Percentiles rank a stretch among this genome's conserved stretches.
Conservation (phyloP, 1,284 basidiomycete species). For the Amylostereum areolatum region DNA sequence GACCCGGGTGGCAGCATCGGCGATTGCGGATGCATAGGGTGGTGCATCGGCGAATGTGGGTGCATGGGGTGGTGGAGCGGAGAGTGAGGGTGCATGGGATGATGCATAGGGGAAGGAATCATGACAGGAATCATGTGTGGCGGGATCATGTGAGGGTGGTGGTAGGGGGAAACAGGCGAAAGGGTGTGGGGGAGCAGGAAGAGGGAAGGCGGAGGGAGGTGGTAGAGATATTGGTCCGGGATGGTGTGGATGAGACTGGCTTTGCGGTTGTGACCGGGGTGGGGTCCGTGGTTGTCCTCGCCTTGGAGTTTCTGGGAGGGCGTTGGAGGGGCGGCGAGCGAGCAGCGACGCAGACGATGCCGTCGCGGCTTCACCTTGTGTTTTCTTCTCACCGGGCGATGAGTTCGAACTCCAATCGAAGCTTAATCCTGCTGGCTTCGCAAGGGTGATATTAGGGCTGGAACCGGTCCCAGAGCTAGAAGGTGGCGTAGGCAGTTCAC, state of each 20-base stretch:
- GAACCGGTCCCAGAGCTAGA: conserved; percentile 2
- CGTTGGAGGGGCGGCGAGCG: conserved; percentile 3
- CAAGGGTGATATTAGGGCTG: background rate
- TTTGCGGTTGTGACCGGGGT: conserved; percentile 18
- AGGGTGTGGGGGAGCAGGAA: conserved; percentile 27
- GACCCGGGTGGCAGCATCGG: conserved; percentile 18
- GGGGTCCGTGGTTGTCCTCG: conserved; percentile 14
- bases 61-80: background rate
- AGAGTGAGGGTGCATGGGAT: conserved; percentile 1
- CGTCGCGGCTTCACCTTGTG: background rate
- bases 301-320: conserved; percentile 9
- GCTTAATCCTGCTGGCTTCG: too few species aligned
- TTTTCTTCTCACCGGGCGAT: background rate
- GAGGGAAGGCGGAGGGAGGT: conserved; percentile 43
- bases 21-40: conserved; percentile 19
- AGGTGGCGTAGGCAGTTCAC: conserved; percentile 14
- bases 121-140: background rate
- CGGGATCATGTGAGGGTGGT: too few species aligned
- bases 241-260: conserved; percentile 47
- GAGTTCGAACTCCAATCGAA: too few species aligned
- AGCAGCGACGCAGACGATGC: conserved; percentile 4
- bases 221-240: conserved; percentile 68
- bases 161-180: conserved; percentile 24
- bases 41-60: background rate
- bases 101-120: background rate